Conservation (phyloP, 176 grass and related monocot genomes). For the Cymbopogon citratus region DNA sequence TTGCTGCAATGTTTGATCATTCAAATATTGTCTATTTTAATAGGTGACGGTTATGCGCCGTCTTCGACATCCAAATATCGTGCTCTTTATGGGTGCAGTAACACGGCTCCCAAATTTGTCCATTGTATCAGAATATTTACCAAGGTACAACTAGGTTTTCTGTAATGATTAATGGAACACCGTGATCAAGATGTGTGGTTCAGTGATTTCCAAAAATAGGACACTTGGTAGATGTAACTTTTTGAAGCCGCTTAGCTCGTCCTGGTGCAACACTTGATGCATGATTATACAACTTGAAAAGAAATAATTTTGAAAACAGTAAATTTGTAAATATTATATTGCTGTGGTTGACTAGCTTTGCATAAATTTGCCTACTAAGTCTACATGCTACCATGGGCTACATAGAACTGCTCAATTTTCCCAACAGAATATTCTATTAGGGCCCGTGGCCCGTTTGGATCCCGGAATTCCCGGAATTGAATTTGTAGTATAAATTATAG, state of each 20-base stretch:
- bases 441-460: too few relatives aligned
- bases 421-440: conserved; percentile 7
- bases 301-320: conserved; percentile 11
- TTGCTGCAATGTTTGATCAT: conserved; percentile 8
- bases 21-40: conserved; percentile 25
- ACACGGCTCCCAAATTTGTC: conserved; percentile 88
- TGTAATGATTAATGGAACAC: conserved; percentile 19
- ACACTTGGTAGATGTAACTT: neutral
- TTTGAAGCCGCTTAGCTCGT: too few relatives aligned
- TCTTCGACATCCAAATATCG: conserved; percentile 84
- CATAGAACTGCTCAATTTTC: neutral
- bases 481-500: too few relatives aligned
- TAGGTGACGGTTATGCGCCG: conserved; percentile 89
- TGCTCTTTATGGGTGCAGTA: conserved; percentile 95
- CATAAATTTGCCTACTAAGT: conserved; percentile 8
- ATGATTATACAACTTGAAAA: neutral
- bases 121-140: conserved; percentile 91
- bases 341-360: neutral
- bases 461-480: too few relatives aligned
- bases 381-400: neutral
- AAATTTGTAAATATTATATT: neutral
- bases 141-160: conserved; percentile 51
- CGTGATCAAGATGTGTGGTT: neutral
- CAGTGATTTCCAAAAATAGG: neutral
- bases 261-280: neutral